Conservation (phyloP, 73 alveolate species). For the Tetrahymena malaccensis region DNA sequence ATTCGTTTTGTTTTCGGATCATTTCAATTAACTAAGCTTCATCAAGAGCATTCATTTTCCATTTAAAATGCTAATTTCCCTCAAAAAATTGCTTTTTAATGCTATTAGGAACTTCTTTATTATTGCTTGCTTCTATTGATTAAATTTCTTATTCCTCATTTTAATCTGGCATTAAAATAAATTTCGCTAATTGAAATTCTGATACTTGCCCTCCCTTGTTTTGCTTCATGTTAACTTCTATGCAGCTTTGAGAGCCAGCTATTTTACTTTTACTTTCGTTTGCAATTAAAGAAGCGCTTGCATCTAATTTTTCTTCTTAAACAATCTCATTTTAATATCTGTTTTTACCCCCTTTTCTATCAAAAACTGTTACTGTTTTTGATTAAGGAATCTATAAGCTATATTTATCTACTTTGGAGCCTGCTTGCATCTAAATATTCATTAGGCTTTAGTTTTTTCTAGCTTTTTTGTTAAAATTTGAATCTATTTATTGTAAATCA, state of each 20-base stretch:
- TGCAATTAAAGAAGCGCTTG: not conserved
- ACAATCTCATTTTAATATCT: not conserved
- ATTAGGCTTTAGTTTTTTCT: not conserved
- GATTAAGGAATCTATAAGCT: not conserved
- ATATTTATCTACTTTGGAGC: not conserved
- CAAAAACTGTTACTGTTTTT: not conserved
- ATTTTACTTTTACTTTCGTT: not conserved
- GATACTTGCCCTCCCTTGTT: not conserved
- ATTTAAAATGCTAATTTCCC: not conserved
- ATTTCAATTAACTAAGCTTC: not conserved
- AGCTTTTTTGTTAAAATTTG: not conserved
- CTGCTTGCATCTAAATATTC: not conserved
- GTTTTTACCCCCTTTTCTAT: not conserved
- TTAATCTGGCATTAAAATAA: not conserved
- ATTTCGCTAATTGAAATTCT: not conserved
- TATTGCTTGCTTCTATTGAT: not conserved
- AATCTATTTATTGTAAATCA: not conserved
- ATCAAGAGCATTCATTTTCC: not conserved
- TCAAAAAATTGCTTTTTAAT: not conserved
- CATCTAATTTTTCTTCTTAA: not conserved
- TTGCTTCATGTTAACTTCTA: not conserved
- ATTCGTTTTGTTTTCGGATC: not conserved
- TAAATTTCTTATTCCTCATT: not conserved
- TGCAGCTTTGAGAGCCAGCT: not conserved
- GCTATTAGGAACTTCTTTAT: not conserved